Evolutionary conservation across 352 stramenopile genomes (phyloP).

Genomic region (Peronospora farinosa): DNA sequence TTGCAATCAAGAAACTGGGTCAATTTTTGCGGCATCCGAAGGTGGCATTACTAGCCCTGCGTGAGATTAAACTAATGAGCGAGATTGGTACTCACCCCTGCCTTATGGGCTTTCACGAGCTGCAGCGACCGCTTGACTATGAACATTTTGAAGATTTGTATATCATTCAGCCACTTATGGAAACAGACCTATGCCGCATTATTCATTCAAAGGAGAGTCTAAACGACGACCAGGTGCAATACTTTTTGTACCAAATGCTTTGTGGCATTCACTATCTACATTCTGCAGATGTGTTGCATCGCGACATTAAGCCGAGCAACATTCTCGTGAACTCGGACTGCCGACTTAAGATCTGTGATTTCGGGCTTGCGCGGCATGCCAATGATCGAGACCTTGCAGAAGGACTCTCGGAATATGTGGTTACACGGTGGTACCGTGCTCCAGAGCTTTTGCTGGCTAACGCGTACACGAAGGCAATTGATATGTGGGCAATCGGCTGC

Average conservation of each 20-base stretch:
- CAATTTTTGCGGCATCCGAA: constrained; percentile 83
- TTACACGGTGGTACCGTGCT: constrained; percentile 90
- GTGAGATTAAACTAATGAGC: constrained; percentile 88
- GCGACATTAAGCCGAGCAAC: constrained; percentile 97
- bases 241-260: constrained; percentile 95
- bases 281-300: constrained; percentile 91
- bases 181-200: constrained; percentile 91
- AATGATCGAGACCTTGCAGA: constrained; percentile 76
- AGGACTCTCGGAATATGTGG: constrained; percentile 90
- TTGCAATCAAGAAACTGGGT: constrained; percentile 86
- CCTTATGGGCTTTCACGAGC: constrained; percentile 78
- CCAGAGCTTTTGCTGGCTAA: constrained; percentile 81
- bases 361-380: constrained; percentile 77
- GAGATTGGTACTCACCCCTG: constrained; percentile 66
- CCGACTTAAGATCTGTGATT: constrained; percentile 83
- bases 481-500: constrained; percentile 97
- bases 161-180: constrained; percentile 96
- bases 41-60: constrained; percentile 72
- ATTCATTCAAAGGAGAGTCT: constrained; percentile 87
- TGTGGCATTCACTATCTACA: constrained; percentile 94
- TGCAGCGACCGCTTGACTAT: constrained; percentile 77
- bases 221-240: constrained; percentile 92
- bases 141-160: constrained; percentile 95
- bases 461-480: constrained; percentile 80
- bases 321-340: constrained; percentile 93